Evolutionary conservation across 305 asterid genomes (phyloP).

Genomic region (Ajuga reptans): DNA sequence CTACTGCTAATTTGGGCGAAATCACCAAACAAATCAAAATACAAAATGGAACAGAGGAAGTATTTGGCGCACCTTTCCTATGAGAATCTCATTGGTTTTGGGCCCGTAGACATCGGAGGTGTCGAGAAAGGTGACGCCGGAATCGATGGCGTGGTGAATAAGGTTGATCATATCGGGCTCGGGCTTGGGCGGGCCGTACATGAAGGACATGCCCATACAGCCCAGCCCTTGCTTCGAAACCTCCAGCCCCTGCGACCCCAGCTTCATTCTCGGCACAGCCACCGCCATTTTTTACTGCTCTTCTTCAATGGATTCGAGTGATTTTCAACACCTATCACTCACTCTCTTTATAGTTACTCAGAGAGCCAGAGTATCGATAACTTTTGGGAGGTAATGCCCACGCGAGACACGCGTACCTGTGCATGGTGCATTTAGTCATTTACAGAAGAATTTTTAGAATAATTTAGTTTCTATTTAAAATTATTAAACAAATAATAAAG

Average conservation of each 20-base stretch:
- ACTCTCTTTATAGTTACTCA: not conserved
- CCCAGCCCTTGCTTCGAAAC: slow-evolving; percentile 48
- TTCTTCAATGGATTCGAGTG: not conserved
- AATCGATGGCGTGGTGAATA: slow-evolving; percentile 33
- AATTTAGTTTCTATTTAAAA: not conserved
- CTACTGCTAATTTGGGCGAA: too few species aligned
- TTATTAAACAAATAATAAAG: too few species aligned
- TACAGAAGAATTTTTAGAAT: too few species aligned
- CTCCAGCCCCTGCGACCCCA: slow-evolving; percentile 41
- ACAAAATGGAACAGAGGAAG: not conserved
- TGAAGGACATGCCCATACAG: slow-evolving; percentile 42
- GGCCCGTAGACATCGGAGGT: slow-evolving; percentile 44
- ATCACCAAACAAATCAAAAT: not conserved
- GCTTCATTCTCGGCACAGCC: slow-evolving; percentile 30
- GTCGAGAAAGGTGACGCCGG: slow-evolving; percentile 42
- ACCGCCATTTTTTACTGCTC: slow-evolving; percentile 4
- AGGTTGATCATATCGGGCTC: slow-evolving; percentile 42
- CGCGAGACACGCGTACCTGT: not conserved
- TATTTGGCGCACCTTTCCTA: slow-evolving; percentile 20
- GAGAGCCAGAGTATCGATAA: too few species aligned
- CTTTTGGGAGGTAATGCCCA: not conserved
- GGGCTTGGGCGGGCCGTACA: slow-evolving; percentile 38
- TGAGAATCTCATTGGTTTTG: slow-evolving; percentile 35
- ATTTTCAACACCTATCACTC: not conserved
- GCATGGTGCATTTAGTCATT: not conserved